Percentiles rank a stretch among this genome's conserved stretches.
phyloP scores from a whole-genome alignment of 495 filamentous ascomycete genomes.

The Bacidia gigantensis region DNA sequence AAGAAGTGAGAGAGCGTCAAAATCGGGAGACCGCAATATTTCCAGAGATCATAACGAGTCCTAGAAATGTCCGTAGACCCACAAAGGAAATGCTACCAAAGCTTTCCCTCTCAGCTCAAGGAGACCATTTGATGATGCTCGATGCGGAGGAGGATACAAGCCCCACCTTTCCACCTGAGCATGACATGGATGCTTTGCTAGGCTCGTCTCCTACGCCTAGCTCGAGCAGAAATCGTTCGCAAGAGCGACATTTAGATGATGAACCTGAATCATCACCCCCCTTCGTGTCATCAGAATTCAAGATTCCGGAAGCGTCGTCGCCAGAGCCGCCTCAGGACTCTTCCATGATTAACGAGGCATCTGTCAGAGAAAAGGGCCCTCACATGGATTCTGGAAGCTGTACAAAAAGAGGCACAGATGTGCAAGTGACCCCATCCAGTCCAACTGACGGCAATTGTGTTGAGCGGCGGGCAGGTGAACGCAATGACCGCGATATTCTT shows the following conservation, averaged over 20 bases:
- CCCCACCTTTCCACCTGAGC: slow-evolving; percentile 31
- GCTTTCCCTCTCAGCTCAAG: slow-evolving; percentile 23
- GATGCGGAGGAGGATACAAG: slow-evolving; percentile 29
- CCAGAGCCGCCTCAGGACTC: background rate
- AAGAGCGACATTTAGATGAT: slow-evolving; percentile 25
- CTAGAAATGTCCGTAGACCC: slow-evolving; percentile 25
- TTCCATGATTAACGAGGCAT: too few species aligned
- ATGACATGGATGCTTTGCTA: slow-evolving; percentile 47
- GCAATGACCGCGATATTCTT: background rate
- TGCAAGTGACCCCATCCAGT: background rate
- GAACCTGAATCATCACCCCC: slow-evolving; percentile 43
- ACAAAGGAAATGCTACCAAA: slow-evolving; percentile 26
- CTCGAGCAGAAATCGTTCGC: slow-evolving; percentile 23
- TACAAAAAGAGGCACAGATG: background rate
- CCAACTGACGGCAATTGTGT: background rate
- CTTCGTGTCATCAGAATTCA: background rate
- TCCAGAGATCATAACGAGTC: slow-evolving; percentile 50
- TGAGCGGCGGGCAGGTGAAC: background rate
- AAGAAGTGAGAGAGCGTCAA: slow-evolving; percentile 54
- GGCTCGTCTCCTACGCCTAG: slow-evolving; percentile 72
- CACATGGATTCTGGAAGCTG: background rate
- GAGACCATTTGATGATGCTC: too few species aligned
- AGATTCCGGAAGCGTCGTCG: background rate
- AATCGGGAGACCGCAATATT: slow-evolving; percentile 51
- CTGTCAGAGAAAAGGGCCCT: too few species aligned